Evolutionary conservation across 148 eudicot species (phyloP).

Genomic region (Cornus kousa): DNA sequence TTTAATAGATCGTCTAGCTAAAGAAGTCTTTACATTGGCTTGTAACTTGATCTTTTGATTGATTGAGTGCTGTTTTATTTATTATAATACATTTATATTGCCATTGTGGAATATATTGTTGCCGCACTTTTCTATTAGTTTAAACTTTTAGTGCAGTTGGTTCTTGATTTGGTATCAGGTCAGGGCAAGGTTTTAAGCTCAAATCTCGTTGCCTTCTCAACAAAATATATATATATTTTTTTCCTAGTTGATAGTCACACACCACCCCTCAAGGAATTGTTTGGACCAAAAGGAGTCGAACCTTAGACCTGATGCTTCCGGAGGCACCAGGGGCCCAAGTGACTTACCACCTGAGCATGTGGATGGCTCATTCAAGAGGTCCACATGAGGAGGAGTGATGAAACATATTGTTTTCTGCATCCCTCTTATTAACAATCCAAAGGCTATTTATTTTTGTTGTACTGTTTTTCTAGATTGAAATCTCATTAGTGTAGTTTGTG

Average conservation of each 20-base stretch:
- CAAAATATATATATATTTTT: too few relatives aligned
- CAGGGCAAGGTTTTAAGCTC: background rate
- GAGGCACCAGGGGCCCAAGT: too few relatives aligned
- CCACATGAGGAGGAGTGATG: background rate
- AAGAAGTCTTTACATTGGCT: background rate
- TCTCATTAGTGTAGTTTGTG: slow-evolving; percentile 6
- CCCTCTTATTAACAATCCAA: background rate
- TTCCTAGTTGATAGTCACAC: too few relatives aligned
- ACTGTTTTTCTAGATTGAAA: background rate
- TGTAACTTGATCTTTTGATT: too few relatives aligned
- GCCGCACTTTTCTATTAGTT: too few relatives aligned
- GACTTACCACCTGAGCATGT: background rate
- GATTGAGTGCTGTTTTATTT: too few relatives aligned
- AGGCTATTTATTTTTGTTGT: background rate
- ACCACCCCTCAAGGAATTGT: too few relatives aligned
- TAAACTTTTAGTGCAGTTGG: too few relatives aligned
- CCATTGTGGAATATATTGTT: background rate
- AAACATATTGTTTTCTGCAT: background rate
- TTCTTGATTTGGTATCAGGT: too few relatives aligned
- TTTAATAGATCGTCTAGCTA: background rate
- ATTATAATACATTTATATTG: background rate
- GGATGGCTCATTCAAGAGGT: background rate
- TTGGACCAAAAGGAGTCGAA: too few relatives aligned
- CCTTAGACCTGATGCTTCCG: too few relatives aligned
- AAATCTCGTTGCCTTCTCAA: background rate